A percentile compares a stretch with the other conserved stretches of the same genome.
Evolutionary conservation across 1,284 basidiomycete genomes (phyloP).

Genomic region (Volvariella volvacea): DNA sequence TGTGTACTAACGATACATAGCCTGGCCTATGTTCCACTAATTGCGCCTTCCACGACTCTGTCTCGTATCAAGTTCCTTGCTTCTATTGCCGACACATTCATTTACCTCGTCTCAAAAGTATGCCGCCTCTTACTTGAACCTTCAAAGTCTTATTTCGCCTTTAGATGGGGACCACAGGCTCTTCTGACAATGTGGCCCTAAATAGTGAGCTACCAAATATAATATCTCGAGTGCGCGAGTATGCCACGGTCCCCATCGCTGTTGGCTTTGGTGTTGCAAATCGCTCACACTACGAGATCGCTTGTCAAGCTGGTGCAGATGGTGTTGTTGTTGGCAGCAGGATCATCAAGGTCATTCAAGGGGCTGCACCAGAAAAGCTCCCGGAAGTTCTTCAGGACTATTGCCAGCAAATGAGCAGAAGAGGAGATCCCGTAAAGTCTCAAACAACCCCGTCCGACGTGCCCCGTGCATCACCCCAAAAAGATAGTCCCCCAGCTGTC

Average conservation of each 20-base stretch:
- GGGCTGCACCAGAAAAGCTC: conserved; percentile 45
- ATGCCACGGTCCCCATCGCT: conserved; percentile 78
- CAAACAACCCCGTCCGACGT: neutral
- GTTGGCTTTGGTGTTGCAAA: conserved; percentile 97
- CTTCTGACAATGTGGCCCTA: conserved; percentile 67
- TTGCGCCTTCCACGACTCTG: conserved; percentile 90
- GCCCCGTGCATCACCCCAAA: neutral
- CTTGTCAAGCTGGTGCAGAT: conserved; percentile 83
- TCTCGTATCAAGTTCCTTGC: conserved; percentile 87
- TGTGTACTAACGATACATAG: conserved; percentile 31
- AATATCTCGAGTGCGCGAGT: conserved; percentile 64
- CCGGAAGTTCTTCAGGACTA: conserved; percentile 66
- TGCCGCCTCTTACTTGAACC: neutral
- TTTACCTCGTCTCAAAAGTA: conserved; percentile 94
- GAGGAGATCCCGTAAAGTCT: conserved; percentile 9
- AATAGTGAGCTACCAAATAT: conserved; percentile 78
- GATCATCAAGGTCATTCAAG: conserved; percentile 77
- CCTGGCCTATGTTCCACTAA: conserved; percentile 93
- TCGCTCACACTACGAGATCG: conserved; percentile 85
- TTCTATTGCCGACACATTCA: conserved; percentile 93
- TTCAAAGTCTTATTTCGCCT: neutral
- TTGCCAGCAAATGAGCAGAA: conserved; percentile 55
- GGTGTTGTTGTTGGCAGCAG: conserved; percentile 93
- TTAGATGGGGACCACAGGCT: conserved; percentile 98
- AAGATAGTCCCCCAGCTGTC: conserved; percentile 15